A percentile compares a stretch with the other conserved stretches of the same genome.
Conservation (phyloP, 2,329 filamentous ascomycete species). For the Penicillium sclerotigenum region DNA sequence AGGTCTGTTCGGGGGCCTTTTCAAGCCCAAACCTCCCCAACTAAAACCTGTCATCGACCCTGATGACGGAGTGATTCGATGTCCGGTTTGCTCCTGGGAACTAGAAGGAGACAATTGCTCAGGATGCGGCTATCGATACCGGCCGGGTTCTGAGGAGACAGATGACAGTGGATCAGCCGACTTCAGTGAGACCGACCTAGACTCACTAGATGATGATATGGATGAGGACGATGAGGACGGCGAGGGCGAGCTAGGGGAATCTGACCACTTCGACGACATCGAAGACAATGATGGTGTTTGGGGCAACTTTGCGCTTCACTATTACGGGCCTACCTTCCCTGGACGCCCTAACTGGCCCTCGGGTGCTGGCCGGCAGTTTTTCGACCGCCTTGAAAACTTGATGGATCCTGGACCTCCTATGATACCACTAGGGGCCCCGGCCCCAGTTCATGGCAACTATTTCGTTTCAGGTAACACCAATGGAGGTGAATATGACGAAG, state of each 20-base stretch:
- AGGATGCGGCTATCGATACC: constrained; percentile 51
- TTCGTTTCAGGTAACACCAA: constrained; percentile 2
- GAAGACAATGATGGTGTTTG: constrained; percentile 23
- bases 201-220: constrained; percentile 20
- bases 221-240: constrained; percentile 28
- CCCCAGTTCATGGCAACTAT: background rate
- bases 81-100: constrained; percentile 62
- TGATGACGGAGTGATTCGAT: constrained; percentile 60
- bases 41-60: constrained; percentile 52
- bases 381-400: constrained; percentile 4
- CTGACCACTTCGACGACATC: constrained; percentile 25
- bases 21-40: constrained; percentile 38
- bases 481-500: constrained; percentile 22
- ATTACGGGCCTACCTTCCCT: background rate
- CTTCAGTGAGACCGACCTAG: constrained; percentile 43
- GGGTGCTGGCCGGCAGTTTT: constrained; percentile 6
- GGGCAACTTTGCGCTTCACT: constrained; percentile 8
- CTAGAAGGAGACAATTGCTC: constrained; percentile 56
- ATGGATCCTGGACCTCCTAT: background rate
- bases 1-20: constrained; percentile 63
- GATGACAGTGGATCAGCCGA: constrained; percentile 48
- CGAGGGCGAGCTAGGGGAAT: constrained; percentile 8
- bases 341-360: background rate
- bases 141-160: constrained; percentile 43
- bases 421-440: background rate